Percentiles rank a stretch among this genome's conserved stretches.
phyloP scores from a whole-genome alignment of 2,329 filamentous ascomycete species.

The Colletotrichum somersetense region DNA sequence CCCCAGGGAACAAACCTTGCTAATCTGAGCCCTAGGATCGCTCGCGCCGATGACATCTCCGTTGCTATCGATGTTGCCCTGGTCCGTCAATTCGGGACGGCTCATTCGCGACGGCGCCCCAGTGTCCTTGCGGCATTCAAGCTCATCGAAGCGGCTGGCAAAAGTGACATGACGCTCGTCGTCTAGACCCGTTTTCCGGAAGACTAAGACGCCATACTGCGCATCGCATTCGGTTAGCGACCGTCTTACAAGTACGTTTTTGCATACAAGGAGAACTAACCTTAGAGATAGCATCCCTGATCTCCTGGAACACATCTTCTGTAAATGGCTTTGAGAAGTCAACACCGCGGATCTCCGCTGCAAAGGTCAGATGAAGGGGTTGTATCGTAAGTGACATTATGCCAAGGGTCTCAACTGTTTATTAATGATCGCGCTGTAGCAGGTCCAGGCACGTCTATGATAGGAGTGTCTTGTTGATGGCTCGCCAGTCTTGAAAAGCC shows the following conservation, averaged over 20 bases:
- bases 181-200: conserved; percentile 63
- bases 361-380: conserved; percentile 49
- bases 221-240: neutral
- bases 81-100: conserved; percentile 65
- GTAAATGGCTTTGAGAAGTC: conserved; percentile 30
- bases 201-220: conserved; percentile 66
- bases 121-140: conserved; percentile 46
- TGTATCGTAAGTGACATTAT: conserved; percentile 46
- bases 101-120: conserved; percentile 24
- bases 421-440: neutral
- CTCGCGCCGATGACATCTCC: conserved; percentile 45
- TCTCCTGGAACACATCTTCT: conserved; percentile 7
- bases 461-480: neutral
- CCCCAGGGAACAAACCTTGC: conserved; percentile 49
- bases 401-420: neutral
- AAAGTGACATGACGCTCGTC: conserved; percentile 66
- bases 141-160: conserved; percentile 63
- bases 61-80: conserved; percentile 64
- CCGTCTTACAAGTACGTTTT: neutral
- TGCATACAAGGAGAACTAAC: neutral
- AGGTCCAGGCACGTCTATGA: neutral
- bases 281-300: conserved; percentile 32
- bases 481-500: neutral
- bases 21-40: conserved; percentile 56
- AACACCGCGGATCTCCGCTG: conserved; percentile 41